Conservation (phyloP, 768 basidiomycete genomes). For the Boletus subparvulus region DNA sequence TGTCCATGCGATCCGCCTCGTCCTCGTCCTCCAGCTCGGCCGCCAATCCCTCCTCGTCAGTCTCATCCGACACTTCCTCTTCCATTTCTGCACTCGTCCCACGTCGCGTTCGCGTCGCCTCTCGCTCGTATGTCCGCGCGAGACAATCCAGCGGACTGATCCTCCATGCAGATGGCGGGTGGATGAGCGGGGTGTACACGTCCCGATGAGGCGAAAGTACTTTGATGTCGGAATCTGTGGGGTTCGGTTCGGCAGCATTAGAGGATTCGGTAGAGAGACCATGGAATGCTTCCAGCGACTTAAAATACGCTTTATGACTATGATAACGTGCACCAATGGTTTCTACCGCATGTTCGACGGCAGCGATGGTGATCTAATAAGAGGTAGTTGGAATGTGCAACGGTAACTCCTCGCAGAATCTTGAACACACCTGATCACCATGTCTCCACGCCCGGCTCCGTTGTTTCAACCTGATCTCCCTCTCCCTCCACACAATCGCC, state of each 20-base stretch:
- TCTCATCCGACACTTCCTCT: slow-evolving; percentile 29
- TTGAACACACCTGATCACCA: slow-evolving; percentile 40
- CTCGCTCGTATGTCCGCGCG: slow-evolving; percentile 25
- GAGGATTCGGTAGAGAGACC: not conserved
- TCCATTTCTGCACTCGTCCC: slow-evolving; percentile 18
- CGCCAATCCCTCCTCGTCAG: slow-evolving; percentile 38
- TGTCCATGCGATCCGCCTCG: slow-evolving; percentile 40
- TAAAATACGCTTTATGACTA: slow-evolving; percentile 44
- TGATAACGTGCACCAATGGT: slow-evolving; percentile 42
- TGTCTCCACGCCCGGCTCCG: slow-evolving; percentile 60
- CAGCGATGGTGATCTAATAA: slow-evolving; percentile 41
- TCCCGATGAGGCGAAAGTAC: slow-evolving; percentile 28
- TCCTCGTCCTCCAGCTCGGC: slow-evolving; percentile 46
- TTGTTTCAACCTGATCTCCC: slow-evolving; percentile 56
- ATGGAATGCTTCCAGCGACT: slow-evolving; percentile 28
- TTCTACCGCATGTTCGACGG: slow-evolving; percentile 50
- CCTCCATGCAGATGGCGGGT: slow-evolving; percentile 25
- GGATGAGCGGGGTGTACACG: slow-evolving; percentile 38
- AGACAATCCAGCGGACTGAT: slow-evolving; percentile 14
- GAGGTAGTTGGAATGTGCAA: not conserved
- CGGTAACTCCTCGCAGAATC: not conserved
- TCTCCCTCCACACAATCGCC: slow-evolving; percentile 54
- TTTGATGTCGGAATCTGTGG: not conserved
- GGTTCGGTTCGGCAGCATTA: slow-evolving; percentile 15
- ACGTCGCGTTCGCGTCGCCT: slow-evolving; percentile 17